phyloP scores from a whole-genome alignment of 2,329 filamentous ascomycete genomes.

The Pseudocercospora ulei region DNA sequence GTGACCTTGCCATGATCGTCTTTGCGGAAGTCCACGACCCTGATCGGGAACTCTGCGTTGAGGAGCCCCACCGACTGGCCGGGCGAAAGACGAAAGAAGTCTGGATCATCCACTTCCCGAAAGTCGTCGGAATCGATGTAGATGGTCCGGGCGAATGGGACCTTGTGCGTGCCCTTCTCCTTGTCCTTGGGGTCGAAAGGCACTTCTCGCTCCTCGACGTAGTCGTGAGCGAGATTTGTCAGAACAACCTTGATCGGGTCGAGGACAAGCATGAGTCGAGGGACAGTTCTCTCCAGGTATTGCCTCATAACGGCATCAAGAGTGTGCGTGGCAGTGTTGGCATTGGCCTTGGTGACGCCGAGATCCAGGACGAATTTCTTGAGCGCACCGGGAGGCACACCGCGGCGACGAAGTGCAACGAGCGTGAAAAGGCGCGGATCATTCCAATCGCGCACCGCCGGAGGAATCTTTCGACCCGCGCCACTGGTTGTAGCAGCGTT shows the following conservation, averaged over 20 bases:
- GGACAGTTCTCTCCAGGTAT: slow-evolving; percentile 80
- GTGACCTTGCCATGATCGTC: slow-evolving; percentile 58
- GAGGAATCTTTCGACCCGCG: slow-evolving; percentile 34
- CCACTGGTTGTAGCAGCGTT: slow-evolving; percentile 21
- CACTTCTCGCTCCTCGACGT: slow-evolving; percentile 54
- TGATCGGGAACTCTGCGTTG: slow-evolving; percentile 60
- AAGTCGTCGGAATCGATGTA: slow-evolving; percentile 80
- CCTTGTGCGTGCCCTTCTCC: slow-evolving; percentile 51
- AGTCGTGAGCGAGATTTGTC: slow-evolving; percentile 62
- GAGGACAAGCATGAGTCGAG: slow-evolving; percentile 78
- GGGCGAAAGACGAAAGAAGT: slow-evolving; percentile 70
- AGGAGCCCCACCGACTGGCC: slow-evolving; percentile 65
- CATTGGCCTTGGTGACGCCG: slow-evolving; percentile 73
- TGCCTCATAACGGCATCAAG: slow-evolving; percentile 77
- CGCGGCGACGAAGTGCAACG: slow-evolving; percentile 70
- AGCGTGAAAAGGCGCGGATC: slow-evolving; percentile 84
- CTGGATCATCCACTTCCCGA: slow-evolving; percentile 58
- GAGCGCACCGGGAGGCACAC: slow-evolving; percentile 78
- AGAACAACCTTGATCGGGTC: slow-evolving; percentile 77
- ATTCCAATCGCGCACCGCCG: slow-evolving; percentile 73
- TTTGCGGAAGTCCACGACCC: slow-evolving; percentile 57
- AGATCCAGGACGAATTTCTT: slow-evolving; percentile 85
- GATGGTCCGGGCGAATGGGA: slow-evolving; percentile 63
- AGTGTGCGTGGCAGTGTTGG: slow-evolving; percentile 68
- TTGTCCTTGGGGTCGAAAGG: slow-evolving; percentile 78